phyloP scores from a whole-genome alignment of 768 basidiomycete species.

The Tricholoma matsutake region DNA sequence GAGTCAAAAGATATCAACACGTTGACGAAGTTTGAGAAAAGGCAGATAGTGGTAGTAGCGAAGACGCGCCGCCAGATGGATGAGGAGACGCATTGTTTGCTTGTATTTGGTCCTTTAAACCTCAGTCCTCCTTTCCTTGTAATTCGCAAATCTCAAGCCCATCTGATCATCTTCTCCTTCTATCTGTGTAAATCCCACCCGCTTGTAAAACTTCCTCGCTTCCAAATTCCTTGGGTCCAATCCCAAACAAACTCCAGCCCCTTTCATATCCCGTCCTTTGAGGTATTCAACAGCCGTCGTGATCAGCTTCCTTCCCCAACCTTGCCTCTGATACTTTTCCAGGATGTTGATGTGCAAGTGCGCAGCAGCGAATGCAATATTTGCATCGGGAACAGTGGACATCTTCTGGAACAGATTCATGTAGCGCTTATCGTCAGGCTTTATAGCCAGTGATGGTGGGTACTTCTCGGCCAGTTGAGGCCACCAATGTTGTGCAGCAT shows the following conservation, averaged over 20 bases:
- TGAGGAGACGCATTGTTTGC: slow-evolving; percentile 13
- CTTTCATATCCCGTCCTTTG: slow-evolving; percentile 36
- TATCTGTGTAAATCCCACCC: slow-evolving; percentile 58
- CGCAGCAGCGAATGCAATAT: slow-evolving; percentile 63
- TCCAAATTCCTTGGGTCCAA: slow-evolving; percentile 59
- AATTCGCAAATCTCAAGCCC: slow-evolving; percentile 52
- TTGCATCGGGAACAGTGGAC: slow-evolving; percentile 46
- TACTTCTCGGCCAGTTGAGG: slow-evolving; percentile 58
- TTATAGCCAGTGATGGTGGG: slow-evolving; percentile 32
- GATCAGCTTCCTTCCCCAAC: slow-evolving; percentile 70
- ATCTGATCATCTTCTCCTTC: slow-evolving; percentile 48
- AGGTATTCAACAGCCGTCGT: slow-evolving; percentile 51
- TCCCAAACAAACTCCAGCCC: slow-evolving; percentile 64
- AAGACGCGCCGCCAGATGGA: too few species aligned
- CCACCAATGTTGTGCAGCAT: slow-evolving; percentile 61
- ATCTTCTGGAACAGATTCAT: slow-evolving; percentile 40
- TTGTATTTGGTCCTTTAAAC: slow-evolving; percentile 7
- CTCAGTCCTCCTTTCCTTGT: slow-evolving; percentile 7
- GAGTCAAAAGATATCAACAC: neutral
- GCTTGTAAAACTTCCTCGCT: slow-evolving; percentile 60
- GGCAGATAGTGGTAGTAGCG: neutral
- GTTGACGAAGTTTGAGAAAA: neutral
- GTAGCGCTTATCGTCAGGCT: slow-evolving; percentile 43
- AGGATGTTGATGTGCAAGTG: slow-evolving; percentile 77
- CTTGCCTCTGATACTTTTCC: slow-evolving; percentile 60